Conservation (phyloP, 2,329 filamentous ascomycete species). For the Trichoderma semiorbis region DNA sequence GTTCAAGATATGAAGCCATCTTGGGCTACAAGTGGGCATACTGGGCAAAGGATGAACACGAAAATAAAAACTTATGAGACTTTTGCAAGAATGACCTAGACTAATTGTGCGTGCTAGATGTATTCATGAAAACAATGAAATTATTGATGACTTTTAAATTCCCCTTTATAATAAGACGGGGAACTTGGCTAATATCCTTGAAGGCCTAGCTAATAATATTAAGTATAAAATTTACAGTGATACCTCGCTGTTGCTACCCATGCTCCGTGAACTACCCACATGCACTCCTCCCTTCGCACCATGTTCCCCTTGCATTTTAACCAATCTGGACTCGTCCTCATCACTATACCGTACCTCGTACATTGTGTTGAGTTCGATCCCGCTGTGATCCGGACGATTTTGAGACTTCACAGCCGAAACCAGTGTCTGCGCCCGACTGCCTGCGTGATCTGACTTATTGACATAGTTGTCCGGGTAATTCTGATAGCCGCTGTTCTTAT, state of each 20-base stretch:
- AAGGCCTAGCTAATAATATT: neutral
- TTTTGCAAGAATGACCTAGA: neutral
- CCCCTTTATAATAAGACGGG: neutral
- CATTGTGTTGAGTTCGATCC: neutral
- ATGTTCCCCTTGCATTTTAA: neutral
- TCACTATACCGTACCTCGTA: neutral
- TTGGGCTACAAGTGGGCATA: neutral
- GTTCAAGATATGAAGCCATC: neutral
- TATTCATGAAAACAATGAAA: neutral
- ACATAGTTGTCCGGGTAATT: constrained; percentile 1
- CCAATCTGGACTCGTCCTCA: constrained; percentile 1
- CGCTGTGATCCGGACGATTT: neutral
- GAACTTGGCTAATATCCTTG: neutral
- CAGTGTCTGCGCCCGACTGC: neutral
- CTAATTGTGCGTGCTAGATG: neutral
- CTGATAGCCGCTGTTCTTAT: constrained; percentile 1
- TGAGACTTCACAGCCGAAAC: neutral
- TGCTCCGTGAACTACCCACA: neutral
- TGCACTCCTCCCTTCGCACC: neutral
- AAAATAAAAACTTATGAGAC: neutral
- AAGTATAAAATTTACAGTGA: neutral
- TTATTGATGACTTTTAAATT: neutral
- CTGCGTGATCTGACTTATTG: neutral
- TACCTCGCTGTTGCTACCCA: neutral
- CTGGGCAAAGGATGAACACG: neutral